phyloP scores from a whole-genome alignment of 257 asterid genomes.

The Verbascum thapsus region DNA sequence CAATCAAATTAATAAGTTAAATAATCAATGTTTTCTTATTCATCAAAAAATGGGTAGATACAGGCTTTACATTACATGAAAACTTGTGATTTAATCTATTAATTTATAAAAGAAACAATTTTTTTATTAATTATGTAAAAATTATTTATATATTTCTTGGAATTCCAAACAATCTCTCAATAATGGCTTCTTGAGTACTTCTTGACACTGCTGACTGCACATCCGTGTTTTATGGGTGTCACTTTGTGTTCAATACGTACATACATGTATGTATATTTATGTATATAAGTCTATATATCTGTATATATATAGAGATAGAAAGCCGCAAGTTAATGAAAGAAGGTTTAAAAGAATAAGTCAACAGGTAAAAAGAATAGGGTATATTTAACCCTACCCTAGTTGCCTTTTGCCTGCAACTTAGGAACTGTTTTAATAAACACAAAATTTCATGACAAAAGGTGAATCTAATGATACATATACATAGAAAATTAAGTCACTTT shows the following conservation, averaged over 20 bases:
- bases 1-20: no score
- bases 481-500: neutral
- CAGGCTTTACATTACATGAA: constrained; percentile 1
- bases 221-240: constrained; percentile 50
- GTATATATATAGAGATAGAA: constrained; percentile 25
- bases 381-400: constrained; percentile 22
- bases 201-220: constrained; percentile 27
- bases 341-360: constrained; percentile 25
- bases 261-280: no score
- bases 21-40: neutral
- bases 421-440: constrained; percentile 26
- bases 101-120: no score
- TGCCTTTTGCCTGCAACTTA: neutral
- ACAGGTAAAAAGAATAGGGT: constrained; percentile 21
- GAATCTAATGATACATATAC: neutral
- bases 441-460: constrained; percentile 24
- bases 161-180: constrained; percentile 1
- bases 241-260: constrained; percentile 1
- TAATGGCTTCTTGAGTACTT: constrained; percentile 24
- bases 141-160: neutral
- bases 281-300: neutral
- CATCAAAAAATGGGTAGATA: neutral
- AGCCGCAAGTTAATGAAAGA: neutral
- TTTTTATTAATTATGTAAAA: neutral
- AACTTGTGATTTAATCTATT: no score